Base-by-base conservation (phyloP, 306 rosid species). In the Arachis hypogaea region DNA sequence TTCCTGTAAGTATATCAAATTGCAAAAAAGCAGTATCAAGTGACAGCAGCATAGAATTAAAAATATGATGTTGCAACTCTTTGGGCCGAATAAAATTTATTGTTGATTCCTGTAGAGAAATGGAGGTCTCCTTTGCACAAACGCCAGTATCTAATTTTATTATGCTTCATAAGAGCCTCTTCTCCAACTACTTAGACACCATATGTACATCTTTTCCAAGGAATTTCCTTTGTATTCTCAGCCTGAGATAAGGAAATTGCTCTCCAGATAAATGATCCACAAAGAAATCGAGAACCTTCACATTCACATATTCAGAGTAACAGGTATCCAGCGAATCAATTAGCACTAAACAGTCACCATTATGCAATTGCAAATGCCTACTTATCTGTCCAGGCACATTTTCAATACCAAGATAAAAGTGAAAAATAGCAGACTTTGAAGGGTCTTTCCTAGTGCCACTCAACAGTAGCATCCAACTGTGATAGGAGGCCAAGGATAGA, bases 281-380 rank as follows among this genome's bases (percentile, higher is more conserved):
- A 77, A 88, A 88, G 92, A 92, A 92, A 71, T 81, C 88, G 76
- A 94, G 96, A 82, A 88, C 97, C 90, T 90, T 90, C 74, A 92
- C 81, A 69, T 94, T 94, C 72, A 90, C 96, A 43, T 86, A 78
- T 69, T 94, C 98, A 42, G 95, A 87, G 84, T 59, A 86, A 77
- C 99, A 92, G 62, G 82, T 78, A 75, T 89, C 93, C 50, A 94
- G 80, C 57, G 98, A 83, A 77, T 94, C 95, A 62, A 94, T 69
- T 42, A 94, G 75, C 87, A 92, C 93, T 86, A 90, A 81, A 62
- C 91, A 82, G 76, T 92, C 92, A 85, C 98, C 84, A 62, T 45
- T 88, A 70, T 88, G 89, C 84, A 81, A 76, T 81, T 84, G 83
- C 66, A 75, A 87, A 78, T 83, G 83, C 73, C 73, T 77, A 78